Base-by-base conservation (phyloP, 2,329 filamentous ascomycete species). In the Aspergillus jensenii region DNA sequence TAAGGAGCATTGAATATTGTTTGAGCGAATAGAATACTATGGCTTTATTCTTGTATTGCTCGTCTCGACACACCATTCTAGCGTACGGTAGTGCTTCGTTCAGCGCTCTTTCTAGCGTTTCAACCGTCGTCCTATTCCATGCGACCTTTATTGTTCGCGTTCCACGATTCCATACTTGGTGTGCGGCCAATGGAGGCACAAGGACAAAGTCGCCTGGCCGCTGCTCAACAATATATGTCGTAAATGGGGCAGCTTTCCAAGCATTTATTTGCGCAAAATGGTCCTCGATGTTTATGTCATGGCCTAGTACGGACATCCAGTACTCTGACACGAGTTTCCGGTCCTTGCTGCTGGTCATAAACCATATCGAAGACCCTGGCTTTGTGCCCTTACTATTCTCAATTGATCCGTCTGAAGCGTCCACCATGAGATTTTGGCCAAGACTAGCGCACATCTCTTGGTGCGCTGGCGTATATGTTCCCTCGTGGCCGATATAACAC, bases 11-110 rank as follows among this genome's bases (percentile, higher is more conserved):
- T 1, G 82, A 83, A 71, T 98, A 98, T 68, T 92, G 95, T 11
- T 88, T 79, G 3, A 98, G 81, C 0, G 92, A 91, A 71, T 88
- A 96, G 73, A 93, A 96, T 45, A 97, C 82, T 58, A 98, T 97
- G 5, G 93, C 91, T 73, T 98, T 98, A 78, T 96, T 97, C 74
- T 98, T 98, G 80, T 99, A 99, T 73, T 98, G 93, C 72, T 99
- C 95, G 65, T 99, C 95, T 39, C 95, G 89, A 71, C 95, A 98
- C 3, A 98, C 93, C 65, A 97, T 85, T 12, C 92, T 86, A 9
- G 93, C 91, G 66, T 92, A 91, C 0, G 93, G 92, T 3, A 99
- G 81, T 0, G 93, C 92, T 77, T 98, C 95, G 59, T 87, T 84
- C 19, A 98, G 74, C 0, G 93, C 95, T 72, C 96, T 80, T 63